These are phyloP conservation scores for Anthoceros angustus DNA, from an alignment of 225 moss, liverwort and hornwort species.

Conservation along the genomic window DNA sequence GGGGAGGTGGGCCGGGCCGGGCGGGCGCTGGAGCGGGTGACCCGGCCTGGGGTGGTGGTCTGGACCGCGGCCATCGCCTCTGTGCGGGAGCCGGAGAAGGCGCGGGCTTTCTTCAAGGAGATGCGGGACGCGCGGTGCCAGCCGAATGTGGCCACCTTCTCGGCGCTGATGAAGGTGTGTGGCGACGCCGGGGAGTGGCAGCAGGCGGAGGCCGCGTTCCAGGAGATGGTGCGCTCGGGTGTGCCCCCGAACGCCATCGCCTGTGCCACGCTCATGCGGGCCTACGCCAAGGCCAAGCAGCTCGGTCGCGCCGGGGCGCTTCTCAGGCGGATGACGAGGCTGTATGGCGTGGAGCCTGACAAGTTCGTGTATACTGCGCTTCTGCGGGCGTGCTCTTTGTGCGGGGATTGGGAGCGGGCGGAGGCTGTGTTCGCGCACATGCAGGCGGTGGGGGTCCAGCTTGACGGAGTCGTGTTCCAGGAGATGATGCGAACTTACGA, in stretches of 20 bases:
- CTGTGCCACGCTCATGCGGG: constrained; percentile 42
- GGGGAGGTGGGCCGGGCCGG: background rate
- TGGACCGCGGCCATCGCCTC: background rate
- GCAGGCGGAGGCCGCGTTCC: constrained; percentile 35
- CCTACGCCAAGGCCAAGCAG: constrained; percentile 40
- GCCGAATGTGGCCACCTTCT: constrained; percentile 39
- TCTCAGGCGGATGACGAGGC: constrained; percentile 28
- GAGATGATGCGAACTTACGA: constrained; percentile 47
- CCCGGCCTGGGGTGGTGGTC: background rate
- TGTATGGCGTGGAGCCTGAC: constrained; percentile 25
- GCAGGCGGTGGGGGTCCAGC: constrained; percentile 33
- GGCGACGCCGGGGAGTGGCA: constrained; percentile 39
- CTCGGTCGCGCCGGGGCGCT: constrained; percentile 27
- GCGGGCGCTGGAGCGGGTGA: background rate
- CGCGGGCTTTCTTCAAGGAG: constrained; percentile 11
- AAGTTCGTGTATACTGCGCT: constrained; percentile 43
- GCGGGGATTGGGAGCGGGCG: constrained; percentile 41
- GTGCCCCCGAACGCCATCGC: constrained; percentile 31
- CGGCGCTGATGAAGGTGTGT: constrained; percentile 38
- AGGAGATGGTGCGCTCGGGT: constrained; percentile 17
- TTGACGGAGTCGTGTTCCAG: constrained; percentile 38
- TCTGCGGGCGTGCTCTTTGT: constrained; percentile 53
- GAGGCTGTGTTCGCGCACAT: constrained; percentile 24
- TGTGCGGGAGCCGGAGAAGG: background rate
- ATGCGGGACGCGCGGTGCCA: constrained; percentile 36